Base-by-base conservation (phyloP, 129 eudicot genomes). In the Solidago caesia region DNA sequence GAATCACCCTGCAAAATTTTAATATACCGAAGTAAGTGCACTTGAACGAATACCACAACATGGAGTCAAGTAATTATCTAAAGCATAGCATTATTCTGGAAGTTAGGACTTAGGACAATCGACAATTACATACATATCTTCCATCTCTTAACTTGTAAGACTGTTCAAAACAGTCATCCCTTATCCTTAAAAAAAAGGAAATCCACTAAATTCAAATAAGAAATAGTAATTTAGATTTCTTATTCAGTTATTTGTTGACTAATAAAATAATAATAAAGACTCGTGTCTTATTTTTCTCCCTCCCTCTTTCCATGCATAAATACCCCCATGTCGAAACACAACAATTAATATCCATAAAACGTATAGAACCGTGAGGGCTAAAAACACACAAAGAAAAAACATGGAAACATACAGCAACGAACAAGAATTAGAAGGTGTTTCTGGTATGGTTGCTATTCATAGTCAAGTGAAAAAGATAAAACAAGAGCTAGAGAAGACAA, bases 391-490 rank as follows among this genome's bases (percentile, higher is more conserved):
- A n/a, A 7, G 12, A 14, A 44, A 45, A 29, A 59, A 68, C 61
- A 73, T 64, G 77, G 64, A 59, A 65, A 44, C 78, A 71, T 41
- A 66, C 60, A 27, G 9, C 45, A 52, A 52, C 14, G 73, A 52
- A 33, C 39, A 33, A 6, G 76, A 44, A 21, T 21, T 21, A 51
- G 46, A 8, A 39, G 27, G 45, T 45, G 68, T 25, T 4, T 15
- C 48, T 52, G 43, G 62, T 70, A 66, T 26, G 9, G 88, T 86
- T 10, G 87, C 82, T 1, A 26, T 89, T 62, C 95, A 89, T 68
- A 89, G 79, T 80, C 91, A 86, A 70, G 88, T 89, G 70, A 81
- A 73, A 73, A 89, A 86, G 70, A 85, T 89, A 43, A 84, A 77
- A 70, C 91, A 76, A 46, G 95, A 89, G 76, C 52, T 89, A 70